phyloP scores from a whole-genome alignment of 2,329 filamentous ascomycete genomes.

The Myriosclerotinia scirpicola region DNA sequence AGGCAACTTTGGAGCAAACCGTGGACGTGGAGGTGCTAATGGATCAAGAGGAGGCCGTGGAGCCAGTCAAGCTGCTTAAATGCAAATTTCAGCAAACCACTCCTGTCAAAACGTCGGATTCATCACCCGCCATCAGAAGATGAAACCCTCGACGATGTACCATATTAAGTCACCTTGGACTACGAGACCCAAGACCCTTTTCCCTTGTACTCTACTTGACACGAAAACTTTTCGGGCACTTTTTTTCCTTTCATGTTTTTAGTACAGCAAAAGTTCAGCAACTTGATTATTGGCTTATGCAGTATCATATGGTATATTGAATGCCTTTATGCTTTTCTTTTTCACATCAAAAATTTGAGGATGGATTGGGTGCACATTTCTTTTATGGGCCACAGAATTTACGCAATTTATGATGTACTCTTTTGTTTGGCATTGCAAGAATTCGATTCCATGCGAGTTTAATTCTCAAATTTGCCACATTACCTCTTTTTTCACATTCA shows the following conservation, averaged over 20 bases:
- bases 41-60: constrained; percentile 64
- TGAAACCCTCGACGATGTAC: constrained; percentile 22
- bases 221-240: constrained; percentile 15
- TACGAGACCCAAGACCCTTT: constrained; percentile 17
- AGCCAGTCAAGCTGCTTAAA: constrained; percentile 32
- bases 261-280: constrained; percentile 24
- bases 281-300: constrained; percentile 18
- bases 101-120: constrained; percentile 18
- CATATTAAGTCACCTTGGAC: constrained; percentile 23
- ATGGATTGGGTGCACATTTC: constrained; percentile 18
- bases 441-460: constrained; percentile 9
- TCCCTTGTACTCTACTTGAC: constrained; percentile 24
- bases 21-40: constrained; percentile 64
- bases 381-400: constrained; percentile 22
- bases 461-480: constrained; percentile 9
- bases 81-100: constrained; percentile 5
- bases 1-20: constrained; percentile 47
- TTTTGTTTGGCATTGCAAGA: constrained; percentile 21
- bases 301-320: constrained; percentile 17
- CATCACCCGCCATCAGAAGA: constrained; percentile 1
- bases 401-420: constrained; percentile 18
- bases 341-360: constrained; percentile 14
- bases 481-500: background rate
- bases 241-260: constrained; percentile 12
- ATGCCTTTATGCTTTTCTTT: constrained; percentile 20